phyloP scores from a whole-genome alignment of 345 rosid genomes.

The Gossypium bickii region DNA sequence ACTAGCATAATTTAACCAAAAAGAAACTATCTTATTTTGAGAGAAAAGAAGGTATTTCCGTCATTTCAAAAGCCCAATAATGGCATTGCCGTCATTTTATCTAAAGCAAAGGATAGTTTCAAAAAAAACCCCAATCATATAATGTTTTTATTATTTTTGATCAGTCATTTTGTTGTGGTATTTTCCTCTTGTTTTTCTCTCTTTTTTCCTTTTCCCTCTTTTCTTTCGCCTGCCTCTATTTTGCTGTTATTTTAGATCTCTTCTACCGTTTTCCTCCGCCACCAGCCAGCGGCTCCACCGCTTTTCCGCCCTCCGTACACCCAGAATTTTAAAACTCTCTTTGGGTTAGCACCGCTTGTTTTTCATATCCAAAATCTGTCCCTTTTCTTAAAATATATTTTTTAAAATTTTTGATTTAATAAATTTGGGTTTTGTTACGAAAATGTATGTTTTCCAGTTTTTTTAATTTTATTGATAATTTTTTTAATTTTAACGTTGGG shows the following conservation, averaged over 20 bases:
- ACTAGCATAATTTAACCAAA: no score
- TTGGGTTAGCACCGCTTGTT: background rate
- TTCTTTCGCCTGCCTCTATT: background rate
- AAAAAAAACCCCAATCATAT: background rate
- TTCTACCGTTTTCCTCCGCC: slow-evolving; percentile 14
- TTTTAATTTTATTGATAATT: background rate
- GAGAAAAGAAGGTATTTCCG: slow-evolving; percentile 7
- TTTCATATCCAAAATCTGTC: background rate
- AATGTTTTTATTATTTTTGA: background rate
- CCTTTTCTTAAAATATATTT: background rate
- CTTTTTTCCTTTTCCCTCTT: background rate
- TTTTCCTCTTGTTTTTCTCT: background rate
- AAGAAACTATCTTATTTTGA: no score
- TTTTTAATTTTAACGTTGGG: background rate
- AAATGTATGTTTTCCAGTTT: background rate
- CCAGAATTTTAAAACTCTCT: slow-evolving; percentile 6
- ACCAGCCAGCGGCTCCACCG: background rate
- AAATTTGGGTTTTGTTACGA: background rate
- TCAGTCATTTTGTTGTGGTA: background rate
- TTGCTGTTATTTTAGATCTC: background rate
- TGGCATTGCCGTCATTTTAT: slow-evolving; percentile 18
- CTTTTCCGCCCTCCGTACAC: background rate
- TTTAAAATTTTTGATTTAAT: background rate
- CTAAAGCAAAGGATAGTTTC: background rate
- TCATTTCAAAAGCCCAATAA: background rate